Evolutionary conservation across 2,329 filamentous ascomycete genomes (phyloP), one percentile per base, ranked within the genome.

Genomic region (Beauveria medogensis): DNA sequence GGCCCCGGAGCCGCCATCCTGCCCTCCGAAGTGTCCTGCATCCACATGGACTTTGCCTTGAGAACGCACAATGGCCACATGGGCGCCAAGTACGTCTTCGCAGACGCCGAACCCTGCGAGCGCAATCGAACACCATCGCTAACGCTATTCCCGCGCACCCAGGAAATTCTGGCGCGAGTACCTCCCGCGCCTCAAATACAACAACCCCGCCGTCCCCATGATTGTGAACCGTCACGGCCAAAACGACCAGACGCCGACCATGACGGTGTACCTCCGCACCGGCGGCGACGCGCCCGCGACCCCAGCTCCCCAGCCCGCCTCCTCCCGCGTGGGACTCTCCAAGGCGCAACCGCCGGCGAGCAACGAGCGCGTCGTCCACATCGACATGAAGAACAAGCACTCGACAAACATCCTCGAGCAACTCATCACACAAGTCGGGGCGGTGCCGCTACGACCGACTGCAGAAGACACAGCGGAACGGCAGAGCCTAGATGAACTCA

Each of bases 151-250:
- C 26, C 34, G 18, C 24, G 34, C 37, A 5, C 16, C 14, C 65
- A 96, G 92, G 70, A 91, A 91, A 78, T 97, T 99, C 82, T 96
- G 91, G 90, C 85, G 83, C 65, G 80, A 87, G 63, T 88, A 86
- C 71, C 86, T 97, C 53, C 90, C 91, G 24, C 85, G 91, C 61
- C 80, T 99, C 66, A 97, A 99, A 81, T 99, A 87, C 78, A 89
- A 96, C 81, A 99, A 99, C 73, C 94, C 94, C 0, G 77, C 85
- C 14, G 74, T 97, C 51, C 85, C 88, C 48, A 95, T 97, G 82
- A 86, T 90, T 62, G 84, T 96, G 68, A 87, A 88, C 73, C 88
- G 90, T 62, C 86, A 83, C 64, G 68, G 72, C 43, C 75, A 86
- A 50, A 79, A 85, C 66, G 72, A 77, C 5, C 78, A 78, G 24